A percentile compares a stretch with the other conserved stretches of the same genome.
Evolutionary conservation across 192 early-diverging fungal species (phyloP).

Genomic region (Linnemannia hyalina): DNA sequence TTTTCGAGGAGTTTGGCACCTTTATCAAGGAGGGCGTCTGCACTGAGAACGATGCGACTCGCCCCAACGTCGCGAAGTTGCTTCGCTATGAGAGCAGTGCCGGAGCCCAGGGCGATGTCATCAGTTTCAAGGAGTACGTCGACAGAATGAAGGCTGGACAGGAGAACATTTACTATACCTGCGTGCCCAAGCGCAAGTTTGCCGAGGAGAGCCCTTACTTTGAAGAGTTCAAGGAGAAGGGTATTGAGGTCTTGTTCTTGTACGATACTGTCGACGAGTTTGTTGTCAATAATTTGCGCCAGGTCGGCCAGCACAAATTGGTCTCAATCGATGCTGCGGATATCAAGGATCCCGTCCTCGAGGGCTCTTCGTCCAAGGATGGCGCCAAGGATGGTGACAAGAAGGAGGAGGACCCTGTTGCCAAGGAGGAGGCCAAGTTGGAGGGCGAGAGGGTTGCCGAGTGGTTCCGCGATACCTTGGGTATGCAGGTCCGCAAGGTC

Average conservation of each 20-base stretch:
- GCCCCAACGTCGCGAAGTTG: slow-evolving; percentile 71
- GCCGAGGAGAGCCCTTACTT: slow-evolving; percentile 78
- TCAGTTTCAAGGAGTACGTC: slow-evolving; percentile 79
- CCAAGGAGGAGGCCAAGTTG: slow-evolving; percentile 55
- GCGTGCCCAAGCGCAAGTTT: slow-evolving; percentile 68
- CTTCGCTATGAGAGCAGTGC: slow-evolving; percentile 65
- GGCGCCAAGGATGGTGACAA: slow-evolving; percentile 13
- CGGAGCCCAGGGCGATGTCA: slow-evolving; percentile 55
- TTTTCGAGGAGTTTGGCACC: slow-evolving; percentile 75
- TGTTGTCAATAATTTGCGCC: slow-evolving; percentile 69
- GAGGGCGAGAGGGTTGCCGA: slow-evolving; percentile 64
- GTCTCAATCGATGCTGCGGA: slow-evolving; percentile 66
- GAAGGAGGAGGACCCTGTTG: slow-evolving; percentile 12
- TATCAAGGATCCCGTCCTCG: slow-evolving; percentile 57
- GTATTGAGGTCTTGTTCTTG: slow-evolving; percentile 79
- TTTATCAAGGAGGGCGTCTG: slow-evolving; percentile 85
- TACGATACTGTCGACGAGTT: slow-evolving; percentile 73
- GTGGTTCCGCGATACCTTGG: slow-evolving; percentile 75
- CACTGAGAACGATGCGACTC: slow-evolving; percentile 71
- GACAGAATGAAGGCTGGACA: slow-evolving; percentile 78
- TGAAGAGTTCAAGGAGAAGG: slow-evolving; percentile 79
- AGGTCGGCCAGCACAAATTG: slow-evolving; percentile 70
- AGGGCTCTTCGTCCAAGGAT: slow-evolving; percentile 2
- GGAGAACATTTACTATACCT: slow-evolving; percentile 81
- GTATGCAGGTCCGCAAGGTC: slow-evolving; percentile 73